phyloP scores from a whole-genome alignment of 2,329 filamentous ascomycete genomes.

The Fusarium succisae region DNA sequence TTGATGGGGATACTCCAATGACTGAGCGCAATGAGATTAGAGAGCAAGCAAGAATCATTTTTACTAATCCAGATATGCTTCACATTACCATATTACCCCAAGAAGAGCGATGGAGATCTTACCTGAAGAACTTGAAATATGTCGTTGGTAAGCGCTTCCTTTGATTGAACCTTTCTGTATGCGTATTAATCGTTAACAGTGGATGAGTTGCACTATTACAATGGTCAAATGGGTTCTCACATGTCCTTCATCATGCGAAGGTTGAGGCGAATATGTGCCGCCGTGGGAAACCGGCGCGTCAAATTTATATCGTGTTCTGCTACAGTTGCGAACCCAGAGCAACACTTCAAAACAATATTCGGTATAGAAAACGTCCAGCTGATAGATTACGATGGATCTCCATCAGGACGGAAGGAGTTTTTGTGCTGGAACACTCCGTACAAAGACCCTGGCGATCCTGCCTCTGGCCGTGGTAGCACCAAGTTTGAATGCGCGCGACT shows the following conservation, averaged over 20 bases:
- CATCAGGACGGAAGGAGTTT: constrained; percentile 90
- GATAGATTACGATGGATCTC: constrained; percentile 92
- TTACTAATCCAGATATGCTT: constrained; percentile 98
- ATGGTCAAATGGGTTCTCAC: constrained; percentile 92
- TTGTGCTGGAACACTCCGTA: constrained; percentile 98
- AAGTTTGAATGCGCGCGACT: constrained; percentile 87
- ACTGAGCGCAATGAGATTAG: constrained; percentile 79
- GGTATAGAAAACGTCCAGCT: constrained; percentile 83
- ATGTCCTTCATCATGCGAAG: constrained; percentile 95
- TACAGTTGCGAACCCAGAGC: constrained; percentile 89
- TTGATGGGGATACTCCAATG: constrained; percentile 95
- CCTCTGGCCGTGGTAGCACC: constrained; percentile 84
- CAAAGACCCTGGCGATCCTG: constrained; percentile 86
- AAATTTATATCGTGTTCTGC: constrained; percentile 97
- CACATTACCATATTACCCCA: constrained; percentile 94
- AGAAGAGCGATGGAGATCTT: constrained; percentile 87
- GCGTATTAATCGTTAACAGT: constrained; percentile 52
- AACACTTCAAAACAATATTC: constrained; percentile 95
- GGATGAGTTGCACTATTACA: constrained; percentile 95
- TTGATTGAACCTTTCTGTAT: background rate
- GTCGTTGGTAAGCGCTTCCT: constrained; percentile 70
- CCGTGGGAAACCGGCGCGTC: constrained; percentile 84
- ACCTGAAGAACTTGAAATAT: constrained; percentile 87
- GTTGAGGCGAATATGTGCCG: constrained; percentile 85
- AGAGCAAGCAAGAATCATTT: constrained; percentile 90